Evolutionary conservation across 768 basidiomycete genomes (phyloP).

Genomic region (Leucocoprinus sp.): DNA sequence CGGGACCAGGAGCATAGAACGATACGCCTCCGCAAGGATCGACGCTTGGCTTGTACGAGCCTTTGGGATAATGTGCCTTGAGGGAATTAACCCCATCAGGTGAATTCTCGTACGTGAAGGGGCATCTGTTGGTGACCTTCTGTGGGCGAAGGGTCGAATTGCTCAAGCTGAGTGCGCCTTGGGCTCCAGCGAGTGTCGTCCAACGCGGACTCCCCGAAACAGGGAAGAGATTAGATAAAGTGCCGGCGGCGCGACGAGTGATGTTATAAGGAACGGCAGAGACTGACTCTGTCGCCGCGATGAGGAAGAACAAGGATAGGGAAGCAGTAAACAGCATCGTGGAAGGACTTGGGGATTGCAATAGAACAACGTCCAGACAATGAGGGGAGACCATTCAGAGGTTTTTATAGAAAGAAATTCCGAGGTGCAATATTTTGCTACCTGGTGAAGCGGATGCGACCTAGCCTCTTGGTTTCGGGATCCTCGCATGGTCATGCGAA

Average conservation of each 20-base stretch:
- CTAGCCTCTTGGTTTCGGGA: too few relatives aligned
- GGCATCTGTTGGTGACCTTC: constrained; percentile 8
- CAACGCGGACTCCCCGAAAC: constrained; percentile 11
- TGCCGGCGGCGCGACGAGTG: constrained; percentile 1
- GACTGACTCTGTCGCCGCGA: constrained; percentile 5
- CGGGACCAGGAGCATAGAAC: constrained; percentile 54
- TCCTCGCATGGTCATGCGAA: too few relatives aligned
- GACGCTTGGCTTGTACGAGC: constrained; percentile 38
- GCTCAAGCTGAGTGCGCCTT: constrained; percentile 9
- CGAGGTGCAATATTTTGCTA: too few relatives aligned
- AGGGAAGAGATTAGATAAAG: constrained; percentile 12
- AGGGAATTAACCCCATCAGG: constrained; percentile 38
- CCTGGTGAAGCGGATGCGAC: too few relatives aligned
- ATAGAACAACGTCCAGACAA: background rate
- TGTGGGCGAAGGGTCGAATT: constrained; percentile 12
- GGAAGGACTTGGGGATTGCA: background rate
- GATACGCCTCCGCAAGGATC: constrained; percentile 45
- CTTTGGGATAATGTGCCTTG: constrained; percentile 38
- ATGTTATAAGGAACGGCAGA: constrained; percentile 5
- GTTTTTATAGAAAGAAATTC: too few relatives aligned
- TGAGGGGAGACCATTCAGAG: too few relatives aligned
- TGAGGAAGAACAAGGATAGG: constrained; percentile 3
- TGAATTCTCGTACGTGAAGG: constrained; percentile 22
- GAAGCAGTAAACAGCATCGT: constrained; percentile 1
- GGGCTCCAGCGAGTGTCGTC: constrained; percentile 13